Evolutionary conservation across 2,329 filamentous ascomycete species (phyloP).

Genomic region (Aspergillus aculeatinus): DNA sequence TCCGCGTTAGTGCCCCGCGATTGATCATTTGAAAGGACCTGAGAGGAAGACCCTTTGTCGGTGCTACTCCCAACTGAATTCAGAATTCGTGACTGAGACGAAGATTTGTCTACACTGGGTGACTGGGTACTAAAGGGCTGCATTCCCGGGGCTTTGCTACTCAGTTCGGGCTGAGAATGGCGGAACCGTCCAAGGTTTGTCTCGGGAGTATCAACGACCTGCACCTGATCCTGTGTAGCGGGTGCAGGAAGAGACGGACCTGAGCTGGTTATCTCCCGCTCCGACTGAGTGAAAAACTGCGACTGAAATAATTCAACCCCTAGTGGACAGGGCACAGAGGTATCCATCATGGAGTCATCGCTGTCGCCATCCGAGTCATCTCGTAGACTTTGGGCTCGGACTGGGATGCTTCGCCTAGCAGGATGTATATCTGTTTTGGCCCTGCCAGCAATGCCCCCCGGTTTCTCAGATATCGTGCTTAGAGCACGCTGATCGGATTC

Average conservation of each 20-base stretch:
- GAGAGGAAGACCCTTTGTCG: constrained; percentile 17
- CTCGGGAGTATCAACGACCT: constrained; percentile 35
- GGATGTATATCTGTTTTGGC: background rate
- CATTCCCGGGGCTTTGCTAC: background rate
- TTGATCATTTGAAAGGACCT: constrained; percentile 1
- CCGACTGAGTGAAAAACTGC: constrained; percentile 23
- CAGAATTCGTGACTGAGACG: constrained; percentile 35
- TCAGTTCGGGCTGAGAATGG: background rate
- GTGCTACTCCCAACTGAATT: constrained; percentile 32
- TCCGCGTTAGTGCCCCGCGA: background rate
- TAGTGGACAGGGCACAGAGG: constrained; percentile 34
- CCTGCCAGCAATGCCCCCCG: background rate
- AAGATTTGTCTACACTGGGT: constrained; percentile 27
- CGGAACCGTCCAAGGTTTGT: constrained; percentile 11
- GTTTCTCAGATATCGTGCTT: background rate
- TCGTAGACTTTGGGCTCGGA: background rate
- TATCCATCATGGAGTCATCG: constrained; percentile 39
- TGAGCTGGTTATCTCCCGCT: constrained; percentile 24
- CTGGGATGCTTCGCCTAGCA: background rate
- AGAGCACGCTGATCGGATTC: background rate
- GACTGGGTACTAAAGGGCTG: constrained; percentile 13
- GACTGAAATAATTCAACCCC: constrained; percentile 23
- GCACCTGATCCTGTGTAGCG: constrained; percentile 23
- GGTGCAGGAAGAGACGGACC: constrained; percentile 20
- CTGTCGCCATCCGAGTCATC: constrained; percentile 24